Percentiles rank a stretch among this genome's conserved stretches.
Evolutionary conservation across 73 alveolate species (phyloP).

Genomic region (Breviolum minutum): DNA sequence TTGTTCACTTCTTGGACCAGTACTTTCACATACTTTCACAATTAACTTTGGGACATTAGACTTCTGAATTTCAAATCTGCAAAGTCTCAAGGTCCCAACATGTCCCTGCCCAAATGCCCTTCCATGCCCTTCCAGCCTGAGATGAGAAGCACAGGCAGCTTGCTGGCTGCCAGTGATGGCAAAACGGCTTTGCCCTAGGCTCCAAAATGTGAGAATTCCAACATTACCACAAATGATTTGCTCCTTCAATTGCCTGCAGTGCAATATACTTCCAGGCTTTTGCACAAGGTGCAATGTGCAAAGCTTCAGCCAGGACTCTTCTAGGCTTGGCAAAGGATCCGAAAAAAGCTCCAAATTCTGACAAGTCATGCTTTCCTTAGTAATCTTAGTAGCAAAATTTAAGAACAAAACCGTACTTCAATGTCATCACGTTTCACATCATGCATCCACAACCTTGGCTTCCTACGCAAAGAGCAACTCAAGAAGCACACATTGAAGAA

Average conservation of each 20-base stretch:
- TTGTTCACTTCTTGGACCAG: too few species aligned
- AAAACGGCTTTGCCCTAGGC: conserved; percentile 55
- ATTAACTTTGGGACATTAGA: too few species aligned
- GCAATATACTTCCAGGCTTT: neutral
- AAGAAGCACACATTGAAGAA: too few species aligned
- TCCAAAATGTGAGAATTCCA: neutral
- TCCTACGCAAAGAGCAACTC: too few species aligned
- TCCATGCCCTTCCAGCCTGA: neutral
- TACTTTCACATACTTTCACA: too few species aligned
- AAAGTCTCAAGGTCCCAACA: too few species aligned
- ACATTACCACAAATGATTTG: neutral
- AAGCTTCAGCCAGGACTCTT: neutral
- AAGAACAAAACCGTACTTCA: neutral
- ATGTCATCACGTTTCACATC: neutral
- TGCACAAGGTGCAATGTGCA: neutral
- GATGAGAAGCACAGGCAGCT: conserved; percentile 60
- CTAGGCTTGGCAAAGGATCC: conserved; percentile 55
- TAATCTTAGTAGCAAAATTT: neutral
- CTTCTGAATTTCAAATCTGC: too few species aligned
- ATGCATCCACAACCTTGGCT: too few species aligned
- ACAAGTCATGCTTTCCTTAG: conserved; percentile 67
- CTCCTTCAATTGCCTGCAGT: neutral
- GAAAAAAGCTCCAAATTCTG: conserved; percentile 64
- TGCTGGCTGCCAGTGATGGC: conserved; percentile 57
- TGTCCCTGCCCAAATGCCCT: too few species aligned